Evolutionary conservation across 129 eudicot genomes (phyloP).

Genomic region (Gnaphalium uliginosum): DNA sequence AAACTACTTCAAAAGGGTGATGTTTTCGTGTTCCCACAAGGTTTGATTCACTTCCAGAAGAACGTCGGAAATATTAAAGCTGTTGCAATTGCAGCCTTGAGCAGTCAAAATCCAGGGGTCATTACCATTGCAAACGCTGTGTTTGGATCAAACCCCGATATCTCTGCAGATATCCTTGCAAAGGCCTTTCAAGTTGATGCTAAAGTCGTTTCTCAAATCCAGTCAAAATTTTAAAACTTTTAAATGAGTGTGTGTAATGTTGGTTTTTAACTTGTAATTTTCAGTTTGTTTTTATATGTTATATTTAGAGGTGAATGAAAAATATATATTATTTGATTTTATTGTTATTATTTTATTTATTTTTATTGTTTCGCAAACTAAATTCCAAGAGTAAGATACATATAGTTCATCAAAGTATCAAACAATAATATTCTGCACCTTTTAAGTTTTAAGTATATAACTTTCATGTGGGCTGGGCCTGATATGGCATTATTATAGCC

Average conservation of each 20-base stretch:
- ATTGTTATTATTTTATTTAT: too few species aligned
- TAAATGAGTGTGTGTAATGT: not conserved
- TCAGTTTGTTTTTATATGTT: not conserved
- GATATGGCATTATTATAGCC: too few species aligned
- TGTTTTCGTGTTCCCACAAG: constrained; percentile 47
- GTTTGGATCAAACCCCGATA: constrained; percentile 37
- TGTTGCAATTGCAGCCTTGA: constrained; percentile 32
- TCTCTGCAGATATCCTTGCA: constrained; percentile 26
- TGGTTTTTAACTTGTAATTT: not conserved
- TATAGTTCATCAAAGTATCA: too few species aligned
- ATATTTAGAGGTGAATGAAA: not conserved
- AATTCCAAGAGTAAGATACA: too few species aligned
- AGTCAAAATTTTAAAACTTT: constrained; percentile 22
- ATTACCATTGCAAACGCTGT: constrained; percentile 37
- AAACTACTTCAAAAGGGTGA: constrained; percentile 41
- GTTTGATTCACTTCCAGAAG: constrained; percentile 46
- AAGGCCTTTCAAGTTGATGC: constrained; percentile 33
- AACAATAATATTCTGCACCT: too few species aligned
- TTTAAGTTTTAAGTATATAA: too few species aligned
- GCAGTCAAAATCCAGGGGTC: constrained; percentile 47
- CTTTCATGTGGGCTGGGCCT: too few species aligned
- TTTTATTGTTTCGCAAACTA: too few species aligned
- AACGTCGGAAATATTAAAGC: constrained; percentile 26
- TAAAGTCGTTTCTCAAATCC: constrained; percentile 13
- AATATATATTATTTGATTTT: too few species aligned